A percentile compares a stretch with the other conserved stretches of the same genome.
phyloP scores from a whole-genome alignment of 371 early-diverging fungal genomes.

The Mucor lusitanicus region DNA sequence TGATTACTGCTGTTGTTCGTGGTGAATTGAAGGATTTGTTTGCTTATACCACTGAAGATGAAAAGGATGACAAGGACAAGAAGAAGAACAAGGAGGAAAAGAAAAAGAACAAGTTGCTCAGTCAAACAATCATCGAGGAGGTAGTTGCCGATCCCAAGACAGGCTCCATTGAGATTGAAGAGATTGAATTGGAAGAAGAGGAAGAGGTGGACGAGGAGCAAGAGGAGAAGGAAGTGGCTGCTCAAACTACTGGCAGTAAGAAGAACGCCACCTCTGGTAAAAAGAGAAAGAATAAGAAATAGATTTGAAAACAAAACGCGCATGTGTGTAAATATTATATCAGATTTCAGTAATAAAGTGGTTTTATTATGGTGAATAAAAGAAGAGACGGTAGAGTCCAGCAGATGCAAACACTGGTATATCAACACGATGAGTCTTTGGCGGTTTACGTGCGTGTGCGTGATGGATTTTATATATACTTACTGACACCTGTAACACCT shows the following conservation, averaged over 20 bases:
- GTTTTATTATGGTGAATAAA: slow-evolving; percentile 1
- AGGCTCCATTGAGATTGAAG: slow-evolving; percentile 10
- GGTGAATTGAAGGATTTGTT: slow-evolving; percentile 87
- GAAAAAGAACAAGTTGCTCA: slow-evolving; percentile 5
- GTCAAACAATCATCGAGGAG: slow-evolving; percentile 10
- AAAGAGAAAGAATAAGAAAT: slow-evolving; percentile 19
- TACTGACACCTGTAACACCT: slow-evolving; percentile 23
- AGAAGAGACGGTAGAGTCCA: slow-evolving; percentile 19
- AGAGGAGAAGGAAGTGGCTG: background rate
- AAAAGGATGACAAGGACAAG: slow-evolving; percentile 50
- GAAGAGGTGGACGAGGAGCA: slow-evolving; percentile 11
- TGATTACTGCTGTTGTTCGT: slow-evolving; percentile 78
- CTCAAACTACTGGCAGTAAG: background rate
- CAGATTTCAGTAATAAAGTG: background rate
- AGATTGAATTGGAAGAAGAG: slow-evolving; percentile 22
- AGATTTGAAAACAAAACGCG: background rate
- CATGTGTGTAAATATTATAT: background rate
- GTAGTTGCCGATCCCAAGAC: background rate
- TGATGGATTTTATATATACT: background rate
- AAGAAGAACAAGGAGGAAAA: slow-evolving; percentile 16
- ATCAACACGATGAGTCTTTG: background rate
- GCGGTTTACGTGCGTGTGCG: background rate
- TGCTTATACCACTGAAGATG: slow-evolving; percentile 72
- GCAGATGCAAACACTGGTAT: slow-evolving; percentile 16
- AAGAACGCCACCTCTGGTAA: slow-evolving; percentile 4